A percentile compares a stretch with the other conserved stretches of the same genome.
Conservation (phyloP, 2,329 filamentous ascomycete genomes). For the Beauveria sp. region DNA sequence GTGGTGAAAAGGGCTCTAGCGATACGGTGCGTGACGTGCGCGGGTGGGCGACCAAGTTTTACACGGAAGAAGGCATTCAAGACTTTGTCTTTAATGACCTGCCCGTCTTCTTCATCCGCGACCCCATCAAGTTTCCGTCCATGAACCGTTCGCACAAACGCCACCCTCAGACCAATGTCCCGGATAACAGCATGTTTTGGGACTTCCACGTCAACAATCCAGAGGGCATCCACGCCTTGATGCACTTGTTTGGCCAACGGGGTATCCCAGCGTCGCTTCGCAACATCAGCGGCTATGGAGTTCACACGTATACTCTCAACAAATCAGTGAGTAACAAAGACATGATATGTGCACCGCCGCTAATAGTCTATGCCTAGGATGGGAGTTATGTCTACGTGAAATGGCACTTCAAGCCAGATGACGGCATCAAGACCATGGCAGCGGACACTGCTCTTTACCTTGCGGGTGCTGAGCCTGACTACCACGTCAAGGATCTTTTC, state of each 20-base stretch:
- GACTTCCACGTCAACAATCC: constrained; percentile 31
- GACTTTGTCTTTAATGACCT: constrained; percentile 37
- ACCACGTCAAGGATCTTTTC: constrained; percentile 28
- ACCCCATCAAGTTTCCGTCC: constrained; percentile 40
- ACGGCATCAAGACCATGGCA: constrained; percentile 37
- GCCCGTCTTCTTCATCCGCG: constrained; percentile 39
- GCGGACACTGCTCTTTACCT: constrained; percentile 27
- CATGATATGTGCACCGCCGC: neutral
- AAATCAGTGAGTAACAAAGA: constrained; percentile 14
- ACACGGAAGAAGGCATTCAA: constrained; percentile 21
- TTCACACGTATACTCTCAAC: constrained; percentile 41
- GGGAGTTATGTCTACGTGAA: constrained; percentile 43
- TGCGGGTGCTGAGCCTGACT: constrained; percentile 43
- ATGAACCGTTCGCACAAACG: constrained; percentile 38
- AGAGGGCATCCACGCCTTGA: constrained; percentile 42
- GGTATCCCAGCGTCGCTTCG: constrained; percentile 39
- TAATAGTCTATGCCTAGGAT: constrained; percentile 19
- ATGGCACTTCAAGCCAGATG: constrained; percentile 40
- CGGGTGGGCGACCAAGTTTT: constrained; percentile 42
- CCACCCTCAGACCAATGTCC: constrained; percentile 34
- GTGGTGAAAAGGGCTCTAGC: constrained; percentile 54
- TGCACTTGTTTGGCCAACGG: constrained; percentile 43
- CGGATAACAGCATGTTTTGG: constrained; percentile 33
- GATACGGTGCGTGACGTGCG: constrained; percentile 62
- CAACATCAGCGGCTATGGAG: constrained; percentile 38